Evolutionary conservation across 2,329 filamentous ascomycete genomes (phyloP).

Genomic region (Boeremia exigua): DNA sequence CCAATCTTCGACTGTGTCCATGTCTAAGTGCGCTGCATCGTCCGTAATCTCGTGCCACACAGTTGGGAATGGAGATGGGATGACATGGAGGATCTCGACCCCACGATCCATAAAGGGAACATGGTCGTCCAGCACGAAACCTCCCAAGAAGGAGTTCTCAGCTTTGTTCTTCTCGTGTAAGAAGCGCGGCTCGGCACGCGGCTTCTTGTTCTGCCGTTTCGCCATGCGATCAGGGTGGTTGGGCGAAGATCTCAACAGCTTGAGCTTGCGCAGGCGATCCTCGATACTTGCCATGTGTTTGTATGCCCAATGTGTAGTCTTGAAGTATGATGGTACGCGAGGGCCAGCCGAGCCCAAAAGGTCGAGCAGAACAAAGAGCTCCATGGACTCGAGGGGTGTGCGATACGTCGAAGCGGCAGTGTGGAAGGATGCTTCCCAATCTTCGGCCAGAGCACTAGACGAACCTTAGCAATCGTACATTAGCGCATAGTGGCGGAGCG

Average conservation of each 20-base stretch:
- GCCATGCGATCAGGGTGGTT: slow-evolving; percentile 54
- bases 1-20: slow-evolving; percentile 86
- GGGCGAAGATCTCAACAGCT: slow-evolving; percentile 68
- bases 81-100: slow-evolving; percentile 90
- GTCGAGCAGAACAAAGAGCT: slow-evolving; percentile 88
- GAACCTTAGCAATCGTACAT: background rate
- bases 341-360: slow-evolving; percentile 77
- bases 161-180: slow-evolving; percentile 64
- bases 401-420: slow-evolving; percentile 75
- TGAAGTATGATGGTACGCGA: slow-evolving; percentile 82
- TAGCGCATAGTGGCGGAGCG: background rate
- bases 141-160: slow-evolving; percentile 56
- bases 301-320: slow-evolving; percentile 94
- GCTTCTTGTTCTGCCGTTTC: slow-evolving; percentile 37
- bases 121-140: slow-evolving; percentile 84
- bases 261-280: slow-evolving; percentile 71
- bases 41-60: slow-evolving; percentile 91
- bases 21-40: slow-evolving; percentile 83
- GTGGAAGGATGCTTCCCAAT: slow-evolving; percentile 78
- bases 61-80: slow-evolving; percentile 79
- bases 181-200: slow-evolving; percentile 58
- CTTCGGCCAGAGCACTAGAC: slow-evolving; percentile 70
- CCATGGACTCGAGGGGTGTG: slow-evolving; percentile 79
- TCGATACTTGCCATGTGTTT: slow-evolving; percentile 77
- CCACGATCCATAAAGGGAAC: slow-evolving; percentile 88